Conservation (phyloP, 1,284 basidiomycete genomes). For the Mycosarcoma maydis region DNA sequence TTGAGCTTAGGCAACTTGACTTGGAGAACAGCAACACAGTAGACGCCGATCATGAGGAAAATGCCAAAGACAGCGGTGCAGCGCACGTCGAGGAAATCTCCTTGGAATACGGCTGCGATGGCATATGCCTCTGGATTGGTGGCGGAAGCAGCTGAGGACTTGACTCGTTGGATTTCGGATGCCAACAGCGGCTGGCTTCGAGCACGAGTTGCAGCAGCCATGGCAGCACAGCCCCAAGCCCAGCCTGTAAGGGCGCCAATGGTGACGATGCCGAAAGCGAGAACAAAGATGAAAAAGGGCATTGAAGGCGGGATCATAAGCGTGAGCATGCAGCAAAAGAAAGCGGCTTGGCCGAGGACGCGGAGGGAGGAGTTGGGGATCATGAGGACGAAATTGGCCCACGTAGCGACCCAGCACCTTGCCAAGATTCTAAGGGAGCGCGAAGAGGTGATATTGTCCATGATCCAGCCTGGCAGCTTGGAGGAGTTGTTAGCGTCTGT, state of each 20-base stretch:
- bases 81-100: slow-evolving; percentile 76
- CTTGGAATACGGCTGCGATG: slow-evolving; percentile 72
- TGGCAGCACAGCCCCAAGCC: slow-evolving; percentile 78
- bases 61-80: slow-evolving; percentile 73
- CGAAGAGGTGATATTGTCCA: slow-evolving; percentile 34
- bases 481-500: slow-evolving; percentile 5
- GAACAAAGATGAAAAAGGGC: slow-evolving; percentile 56
- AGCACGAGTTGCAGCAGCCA: slow-evolving; percentile 75
- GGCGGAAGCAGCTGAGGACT: slow-evolving; percentile 49
- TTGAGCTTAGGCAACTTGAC: slow-evolving; percentile 75
- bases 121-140: slow-evolving; percentile 60
- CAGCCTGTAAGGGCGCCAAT: slow-evolving; percentile 77
- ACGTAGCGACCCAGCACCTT: slow-evolving; percentile 63
- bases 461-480: slow-evolving; percentile 47
- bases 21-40: slow-evolving; percentile 73
- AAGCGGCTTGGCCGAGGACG: slow-evolving; percentile 62
- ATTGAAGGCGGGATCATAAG: slow-evolving; percentile 63
- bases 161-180: slow-evolving; percentile 70
- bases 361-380: slow-evolving; percentile 51
- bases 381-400: slow-evolving; percentile 61
- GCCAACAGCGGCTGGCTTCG: slow-evolving; percentile 72
- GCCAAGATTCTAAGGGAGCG: slow-evolving; percentile 39
- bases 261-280: slow-evolving; percentile 71
- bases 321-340: slow-evolving; percentile 57
- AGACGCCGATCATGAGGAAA: slow-evolving; percentile 77